phyloP scores from a whole-genome alignment of 495 filamentous ascomycete genomes.

The Xylaria intraflava region DNA sequence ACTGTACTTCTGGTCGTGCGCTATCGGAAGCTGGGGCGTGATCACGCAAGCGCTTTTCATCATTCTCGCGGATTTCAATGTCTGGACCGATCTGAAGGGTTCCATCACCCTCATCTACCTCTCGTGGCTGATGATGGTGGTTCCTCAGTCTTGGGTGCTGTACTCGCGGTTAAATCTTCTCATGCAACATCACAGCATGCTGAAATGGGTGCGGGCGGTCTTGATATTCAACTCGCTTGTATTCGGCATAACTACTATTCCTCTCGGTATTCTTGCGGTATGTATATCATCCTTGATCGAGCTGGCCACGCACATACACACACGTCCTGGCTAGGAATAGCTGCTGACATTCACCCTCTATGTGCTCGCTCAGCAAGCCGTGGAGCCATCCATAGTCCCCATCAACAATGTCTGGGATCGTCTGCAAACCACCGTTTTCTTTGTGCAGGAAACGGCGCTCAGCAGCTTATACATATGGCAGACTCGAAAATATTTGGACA shows the following conservation, averaged over 20 bases:
- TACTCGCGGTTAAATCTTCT: slow-evolving; percentile 39
- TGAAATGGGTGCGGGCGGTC: slow-evolving; percentile 18
- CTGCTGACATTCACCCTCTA: slow-evolving; percentile 7
- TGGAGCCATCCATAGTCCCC: background rate
- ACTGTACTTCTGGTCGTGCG: slow-evolving; percentile 53
- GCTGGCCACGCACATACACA: background rate
- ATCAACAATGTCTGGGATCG: slow-evolving; percentile 27
- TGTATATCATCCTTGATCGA: slow-evolving; percentile 16
- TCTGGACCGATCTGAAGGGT: slow-evolving; percentile 19
- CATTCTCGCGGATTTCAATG: slow-evolving; percentile 29
- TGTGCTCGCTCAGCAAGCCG: slow-evolving; percentile 5
- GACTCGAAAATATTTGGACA: slow-evolving; percentile 27
- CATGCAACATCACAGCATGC: slow-evolving; percentile 15
- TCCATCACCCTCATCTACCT: slow-evolving; percentile 29
- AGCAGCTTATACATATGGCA: slow-evolving; percentile 34
- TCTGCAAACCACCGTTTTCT: slow-evolving; percentile 34
- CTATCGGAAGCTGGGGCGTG: slow-evolving; percentile 42
- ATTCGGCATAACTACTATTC: slow-evolving; percentile 24
- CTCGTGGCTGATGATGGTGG: slow-evolving; percentile 29
- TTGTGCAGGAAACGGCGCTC: slow-evolving; percentile 33
- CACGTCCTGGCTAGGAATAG: background rate
- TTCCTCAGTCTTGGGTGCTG: slow-evolving; percentile 28
- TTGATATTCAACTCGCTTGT: slow-evolving; percentile 23
- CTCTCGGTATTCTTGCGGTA: slow-evolving; percentile 32
- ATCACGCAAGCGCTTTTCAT: slow-evolving; percentile 33